Evolutionary conservation across 345 rosid species (phyloP).

Genomic region (Microthlaspi erraticum): DNA sequence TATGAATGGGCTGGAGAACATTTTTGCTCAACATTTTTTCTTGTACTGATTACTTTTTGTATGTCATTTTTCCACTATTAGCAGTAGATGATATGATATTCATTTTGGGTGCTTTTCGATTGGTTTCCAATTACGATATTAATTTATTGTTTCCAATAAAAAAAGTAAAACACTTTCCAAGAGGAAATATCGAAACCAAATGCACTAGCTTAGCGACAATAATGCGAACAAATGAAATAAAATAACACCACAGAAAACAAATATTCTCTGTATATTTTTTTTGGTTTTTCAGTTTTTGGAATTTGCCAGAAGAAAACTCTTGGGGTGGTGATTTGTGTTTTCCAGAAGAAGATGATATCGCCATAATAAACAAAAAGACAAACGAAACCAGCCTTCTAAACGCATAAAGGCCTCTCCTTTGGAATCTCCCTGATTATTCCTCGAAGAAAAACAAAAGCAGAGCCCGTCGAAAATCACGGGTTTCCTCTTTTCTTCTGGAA

Average conservation of each 20-base stretch:
- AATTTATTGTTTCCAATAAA: too few relatives aligned
- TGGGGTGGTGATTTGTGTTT: constrained; percentile 15
- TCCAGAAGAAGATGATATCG: constrained; percentile 19
- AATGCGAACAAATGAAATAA: background rate
- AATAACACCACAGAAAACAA: background rate
- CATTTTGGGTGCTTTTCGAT: too few relatives aligned
- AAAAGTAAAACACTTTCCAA: background rate
- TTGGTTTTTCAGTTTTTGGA: background rate
- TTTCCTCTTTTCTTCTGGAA: constrained; percentile 24
- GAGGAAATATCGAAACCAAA: constrained; percentile 7
- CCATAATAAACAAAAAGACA: constrained; percentile 22
- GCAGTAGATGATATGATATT: too few relatives aligned
- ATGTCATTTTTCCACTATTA: background rate
- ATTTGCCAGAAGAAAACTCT: background rate
- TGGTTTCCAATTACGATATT: too few relatives aligned
- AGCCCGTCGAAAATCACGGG: constrained; percentile 33
- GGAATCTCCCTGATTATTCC: background rate
- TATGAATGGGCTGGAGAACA: background rate
- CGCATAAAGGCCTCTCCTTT: constrained; percentile 36
- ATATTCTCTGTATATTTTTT: background rate
- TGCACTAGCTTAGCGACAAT: constrained; percentile 17
- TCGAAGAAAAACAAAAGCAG: background rate
- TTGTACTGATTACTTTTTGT: background rate
- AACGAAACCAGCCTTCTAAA: constrained; percentile 21
- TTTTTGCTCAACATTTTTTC: background rate